A percentile compares a stretch with the other conserved stretches of the same genome.
These are phyloP conservation scores for Ustilago crameri DNA, from an alignment of 1,284 basidiomycete species.

Conservation along the genomic window DNA sequence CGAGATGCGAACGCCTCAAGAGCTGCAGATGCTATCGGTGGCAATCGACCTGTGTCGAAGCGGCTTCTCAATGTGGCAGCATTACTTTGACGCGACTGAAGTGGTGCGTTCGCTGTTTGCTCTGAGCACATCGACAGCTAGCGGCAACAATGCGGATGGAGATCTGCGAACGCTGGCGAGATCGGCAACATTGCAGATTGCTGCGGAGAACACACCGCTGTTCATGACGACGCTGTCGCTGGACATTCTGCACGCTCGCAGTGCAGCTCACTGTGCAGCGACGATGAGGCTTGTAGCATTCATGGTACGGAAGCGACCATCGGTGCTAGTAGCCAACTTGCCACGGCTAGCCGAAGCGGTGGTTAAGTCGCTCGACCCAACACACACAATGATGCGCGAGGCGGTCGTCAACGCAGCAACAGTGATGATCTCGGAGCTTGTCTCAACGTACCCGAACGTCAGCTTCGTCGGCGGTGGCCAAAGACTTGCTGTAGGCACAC, in stretches of 20 bases:
- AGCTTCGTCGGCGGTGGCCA: constrained; percentile 89
- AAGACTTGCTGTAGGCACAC: constrained; percentile 90
- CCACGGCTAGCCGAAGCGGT: constrained; percentile 92
- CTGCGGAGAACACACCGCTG: constrained; percentile 82
- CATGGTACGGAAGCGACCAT: constrained; percentile 79
- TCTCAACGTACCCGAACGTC: constrained; percentile 84
- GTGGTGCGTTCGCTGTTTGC: constrained; percentile 86
- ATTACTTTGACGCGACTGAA: constrained; percentile 89
- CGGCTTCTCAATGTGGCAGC: constrained; percentile 92
- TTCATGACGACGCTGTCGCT: constrained; percentile 95
- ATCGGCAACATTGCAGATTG: constrained; percentile 84
- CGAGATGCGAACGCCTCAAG: constrained; percentile 56
- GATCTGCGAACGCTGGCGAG: constrained; percentile 72
- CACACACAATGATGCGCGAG: constrained; percentile 82
- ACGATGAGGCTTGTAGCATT: constrained; percentile 94
- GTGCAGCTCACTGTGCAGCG: constrained; percentile 82
- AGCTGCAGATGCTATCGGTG: constrained; percentile 74
- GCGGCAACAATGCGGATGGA: constrained; percentile 12
- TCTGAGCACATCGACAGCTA: constrained; percentile 68
- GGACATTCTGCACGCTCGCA: constrained; percentile 85
- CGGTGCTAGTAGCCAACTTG: constrained; percentile 83
- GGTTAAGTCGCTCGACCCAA: constrained; percentile 95
- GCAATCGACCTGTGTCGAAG: constrained; percentile 89
- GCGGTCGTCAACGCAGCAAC: constrained; percentile 90
- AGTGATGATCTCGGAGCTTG: constrained; percentile 82